These are phyloP conservation scores for Xerocomus potaroensis DNA, from an alignment of 768 basidiomycete species.

Conservation along the genomic window DNA sequence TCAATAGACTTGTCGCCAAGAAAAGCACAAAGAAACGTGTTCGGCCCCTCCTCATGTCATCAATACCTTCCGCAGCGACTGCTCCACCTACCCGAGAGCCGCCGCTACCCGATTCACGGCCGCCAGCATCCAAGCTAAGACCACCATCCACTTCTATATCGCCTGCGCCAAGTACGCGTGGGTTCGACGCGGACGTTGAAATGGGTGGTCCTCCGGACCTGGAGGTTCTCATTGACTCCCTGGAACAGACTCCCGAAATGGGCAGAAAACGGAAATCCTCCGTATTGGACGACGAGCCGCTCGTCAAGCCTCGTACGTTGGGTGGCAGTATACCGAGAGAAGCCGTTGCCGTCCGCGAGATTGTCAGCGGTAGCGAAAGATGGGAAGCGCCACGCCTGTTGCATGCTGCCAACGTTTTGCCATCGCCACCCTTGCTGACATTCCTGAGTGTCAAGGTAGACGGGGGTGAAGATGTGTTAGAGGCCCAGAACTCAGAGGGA, in stretches of 20 bases:
- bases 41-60: conserved; percentile 40
- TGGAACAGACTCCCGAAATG: conserved; percentile 40
- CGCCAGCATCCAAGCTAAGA: conserved; percentile 24
- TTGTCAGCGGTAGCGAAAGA: conserved; percentile 29
- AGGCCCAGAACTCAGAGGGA: conserved; percentile 73
- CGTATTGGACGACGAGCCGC: conserved; percentile 37
- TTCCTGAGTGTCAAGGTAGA: conserved; percentile 58
- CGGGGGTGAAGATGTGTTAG: conserved; percentile 63
- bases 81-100: conserved; percentile 12
- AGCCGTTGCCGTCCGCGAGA: conserved; percentile 49
- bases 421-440: conserved; percentile 58
- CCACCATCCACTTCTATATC: conserved; percentile 35
- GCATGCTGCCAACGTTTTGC: conserved; percentile 23
- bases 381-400: conserved; percentile 20
- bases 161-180: conserved; percentile 47
- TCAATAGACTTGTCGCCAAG: conserved; percentile 74
- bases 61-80: conserved; percentile 35
- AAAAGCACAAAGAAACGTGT: conserved; percentile 66
- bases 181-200: conserved; percentile 40
- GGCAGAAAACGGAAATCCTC: conserved; percentile 52
- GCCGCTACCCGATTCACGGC: conserved; percentile 13
- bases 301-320: conserved; percentile 49
- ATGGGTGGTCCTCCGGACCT: conserved; percentile 47
- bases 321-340: conserved; percentile 63
- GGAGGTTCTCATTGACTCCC: conserved; percentile 51